These are phyloP conservation scores for Rubus idaeus DNA, from an alignment of 306 rosid species.

Conservation along the genomic window DNA sequence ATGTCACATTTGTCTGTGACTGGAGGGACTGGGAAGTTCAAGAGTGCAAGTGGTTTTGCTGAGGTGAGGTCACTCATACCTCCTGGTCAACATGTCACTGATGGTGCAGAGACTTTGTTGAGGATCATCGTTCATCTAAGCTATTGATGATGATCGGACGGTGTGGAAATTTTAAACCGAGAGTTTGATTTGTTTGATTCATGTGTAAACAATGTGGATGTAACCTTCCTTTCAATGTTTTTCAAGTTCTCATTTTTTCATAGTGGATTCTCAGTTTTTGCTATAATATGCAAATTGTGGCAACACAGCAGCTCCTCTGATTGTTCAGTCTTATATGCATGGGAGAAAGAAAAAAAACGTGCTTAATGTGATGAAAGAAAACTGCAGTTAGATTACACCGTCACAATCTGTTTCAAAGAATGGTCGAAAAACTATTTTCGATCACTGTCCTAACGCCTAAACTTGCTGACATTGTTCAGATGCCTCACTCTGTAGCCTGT, in stretches of 20 bases:
- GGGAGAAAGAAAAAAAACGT: too few species aligned
- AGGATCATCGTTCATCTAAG: slow-evolving; percentile 60
- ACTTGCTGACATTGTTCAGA: background rate
- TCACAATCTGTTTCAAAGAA: background rate
- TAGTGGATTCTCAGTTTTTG: background rate
- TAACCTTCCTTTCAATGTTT: background rate
- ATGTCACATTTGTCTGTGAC: slow-evolving; percentile 65
- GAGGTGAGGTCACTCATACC: slow-evolving; percentile 70
- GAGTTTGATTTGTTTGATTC: slow-evolving; percentile 10
- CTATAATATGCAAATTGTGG: background rate
- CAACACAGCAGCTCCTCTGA: background rate
- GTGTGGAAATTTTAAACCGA: background rate
- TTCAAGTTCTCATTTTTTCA: background rate
- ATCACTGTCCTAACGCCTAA: background rate
- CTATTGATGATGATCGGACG: slow-evolving; percentile 31
- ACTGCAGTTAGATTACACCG: background rate
- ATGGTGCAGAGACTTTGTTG: slow-evolving; percentile 84
- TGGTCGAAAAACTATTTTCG: background rate
- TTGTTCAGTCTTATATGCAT: background rate
- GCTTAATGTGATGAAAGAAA: background rate
- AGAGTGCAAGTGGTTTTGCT: slow-evolving; percentile 71
- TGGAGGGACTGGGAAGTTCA: slow-evolving; percentile 89
- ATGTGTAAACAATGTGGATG: slow-evolving; percentile 12
- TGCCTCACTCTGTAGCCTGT: background rate
- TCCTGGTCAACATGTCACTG: slow-evolving; percentile 63